These are phyloP conservation scores for Naganishia vaughanmartiniae DNA, from an alignment of 768 basidiomycete genomes.

Conservation along the genomic window DNA sequence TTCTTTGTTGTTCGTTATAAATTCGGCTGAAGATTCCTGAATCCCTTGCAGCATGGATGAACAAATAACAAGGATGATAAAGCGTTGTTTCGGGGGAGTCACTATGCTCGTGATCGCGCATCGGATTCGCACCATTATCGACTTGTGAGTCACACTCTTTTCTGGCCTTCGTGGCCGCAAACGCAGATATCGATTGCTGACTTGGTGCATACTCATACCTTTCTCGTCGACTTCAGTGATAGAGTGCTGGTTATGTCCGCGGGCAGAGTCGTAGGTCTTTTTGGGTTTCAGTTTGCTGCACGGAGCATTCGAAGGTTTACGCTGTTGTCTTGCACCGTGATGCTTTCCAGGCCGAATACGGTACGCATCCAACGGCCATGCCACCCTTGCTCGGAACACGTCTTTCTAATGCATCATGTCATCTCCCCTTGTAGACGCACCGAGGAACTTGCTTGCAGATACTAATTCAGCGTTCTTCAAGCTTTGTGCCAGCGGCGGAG, in stretches of 20 bases:
- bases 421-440: neutral
- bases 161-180: neutral
- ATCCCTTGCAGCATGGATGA: constrained; percentile 48
- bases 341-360: neutral
- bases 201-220: neutral
- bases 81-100: constrained; percentile 42
- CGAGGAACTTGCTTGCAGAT: neutral
- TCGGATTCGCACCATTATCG: constrained; percentile 33
- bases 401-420: neutral
- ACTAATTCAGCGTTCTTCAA: constrained; percentile 9
- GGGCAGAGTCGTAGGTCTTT: neutral
- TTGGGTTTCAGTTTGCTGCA: too few relatives aligned
- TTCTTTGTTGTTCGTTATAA: neutral
- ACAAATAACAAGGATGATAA: constrained; percentile 46
- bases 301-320: too few relatives aligned
- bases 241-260: constrained; percentile 3
- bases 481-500: neutral
- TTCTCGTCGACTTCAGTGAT: neutral
- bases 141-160: constrained; percentile 6
- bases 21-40: neutral
- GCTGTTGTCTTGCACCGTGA: too few relatives aligned
- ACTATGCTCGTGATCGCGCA: constrained; percentile 51
- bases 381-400: too few relatives aligned
- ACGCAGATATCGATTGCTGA: neutral
- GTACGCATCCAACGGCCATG: neutral